Conservation (phyloP, 768 basidiomycete species). For the Amanita thiersii region DNA sequence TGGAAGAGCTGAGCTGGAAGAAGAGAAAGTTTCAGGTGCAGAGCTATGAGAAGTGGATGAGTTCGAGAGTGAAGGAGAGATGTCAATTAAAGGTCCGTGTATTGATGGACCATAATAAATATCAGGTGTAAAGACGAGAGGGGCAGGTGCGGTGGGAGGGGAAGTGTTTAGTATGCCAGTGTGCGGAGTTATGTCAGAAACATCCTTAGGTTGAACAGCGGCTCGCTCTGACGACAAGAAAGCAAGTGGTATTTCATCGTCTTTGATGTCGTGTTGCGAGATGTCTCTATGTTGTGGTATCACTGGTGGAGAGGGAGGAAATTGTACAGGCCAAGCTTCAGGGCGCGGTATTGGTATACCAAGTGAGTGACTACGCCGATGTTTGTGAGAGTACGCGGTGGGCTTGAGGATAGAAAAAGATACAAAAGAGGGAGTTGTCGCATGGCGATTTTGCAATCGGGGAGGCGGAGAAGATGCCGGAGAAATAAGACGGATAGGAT, state of each 20-base stretch:
- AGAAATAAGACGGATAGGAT: conserved; percentile 4
- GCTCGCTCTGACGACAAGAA: background rate
- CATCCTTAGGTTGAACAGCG: too few species aligned
- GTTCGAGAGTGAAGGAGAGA: conserved; percentile 1
- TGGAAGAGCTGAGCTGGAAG: background rate
- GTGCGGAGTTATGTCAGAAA: too few species aligned
- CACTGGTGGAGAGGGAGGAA: conserved; percentile 6
- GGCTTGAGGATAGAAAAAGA: conserved; percentile 8
- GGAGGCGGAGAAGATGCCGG: conserved; percentile 5
- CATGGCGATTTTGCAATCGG: background rate
- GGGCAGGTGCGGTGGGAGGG: conserved; percentile 2
- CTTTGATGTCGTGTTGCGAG: conserved; percentile 1
- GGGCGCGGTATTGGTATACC: conserved; percentile 4
- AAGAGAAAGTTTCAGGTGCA: background rate
- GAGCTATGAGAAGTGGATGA: conserved; percentile 1
- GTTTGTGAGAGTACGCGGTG: conserved; percentile 4
- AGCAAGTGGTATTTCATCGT: conserved; percentile 4
- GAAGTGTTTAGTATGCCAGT: too few species aligned
- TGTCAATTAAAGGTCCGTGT: conserved; percentile 6
- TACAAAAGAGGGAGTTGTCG: background rate
- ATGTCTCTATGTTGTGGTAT: background rate
- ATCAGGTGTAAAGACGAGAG: background rate
- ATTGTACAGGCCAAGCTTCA: background rate
- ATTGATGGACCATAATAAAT: background rate
- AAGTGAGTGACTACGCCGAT: conserved; percentile 6